These are phyloP conservation scores for Lactarius hengduanensis DNA, from an alignment of 768 basidiomycete genomes.

Conservation along the genomic window DNA sequence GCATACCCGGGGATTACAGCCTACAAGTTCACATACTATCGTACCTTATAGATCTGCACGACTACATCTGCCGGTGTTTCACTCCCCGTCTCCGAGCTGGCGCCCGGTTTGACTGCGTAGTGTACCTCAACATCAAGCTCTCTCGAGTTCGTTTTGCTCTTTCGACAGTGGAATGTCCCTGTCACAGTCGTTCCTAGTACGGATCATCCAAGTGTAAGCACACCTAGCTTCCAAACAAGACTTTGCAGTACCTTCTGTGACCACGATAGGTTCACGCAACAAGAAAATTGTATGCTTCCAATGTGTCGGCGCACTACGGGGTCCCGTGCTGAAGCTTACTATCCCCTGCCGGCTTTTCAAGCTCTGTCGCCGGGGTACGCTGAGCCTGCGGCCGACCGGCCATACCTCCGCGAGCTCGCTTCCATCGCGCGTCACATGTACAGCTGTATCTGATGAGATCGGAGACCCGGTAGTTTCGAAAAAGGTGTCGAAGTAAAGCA, in stretches of 20 bases:
- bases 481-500: conserved; percentile 95
- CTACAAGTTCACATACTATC: conserved; percentile 39
- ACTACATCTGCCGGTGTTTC: conserved; percentile 43
- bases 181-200: conserved; percentile 63
- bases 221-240: background rate
- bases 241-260: conserved; percentile 61
- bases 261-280: conserved; percentile 72
- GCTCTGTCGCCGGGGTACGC: conserved; percentile 54
- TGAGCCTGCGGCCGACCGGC: conserved; percentile 69
- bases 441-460: conserved; percentile 50
- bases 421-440: conserved; percentile 58
- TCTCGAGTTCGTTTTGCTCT: conserved; percentile 76
- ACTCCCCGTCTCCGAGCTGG: conserved; percentile 25
- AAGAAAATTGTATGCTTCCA: conserved; percentile 97
- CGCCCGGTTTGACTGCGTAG: conserved; percentile 50
- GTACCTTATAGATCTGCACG: conserved; percentile 78
- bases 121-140: conserved; percentile 93
- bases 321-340: conserved; percentile 89
- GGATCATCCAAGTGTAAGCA: background rate
- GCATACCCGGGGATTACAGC: background rate
- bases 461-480: conserved; percentile 64
- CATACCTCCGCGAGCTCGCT: conserved; percentile 71
- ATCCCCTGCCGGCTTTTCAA: conserved; percentile 46
- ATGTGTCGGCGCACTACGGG: conserved; percentile 83
- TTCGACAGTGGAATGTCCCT: conserved; percentile 82